Base-by-base conservation (phyloP, 2,329 filamentous ascomycete species). In the Plectosphaerella sp. region DNA sequence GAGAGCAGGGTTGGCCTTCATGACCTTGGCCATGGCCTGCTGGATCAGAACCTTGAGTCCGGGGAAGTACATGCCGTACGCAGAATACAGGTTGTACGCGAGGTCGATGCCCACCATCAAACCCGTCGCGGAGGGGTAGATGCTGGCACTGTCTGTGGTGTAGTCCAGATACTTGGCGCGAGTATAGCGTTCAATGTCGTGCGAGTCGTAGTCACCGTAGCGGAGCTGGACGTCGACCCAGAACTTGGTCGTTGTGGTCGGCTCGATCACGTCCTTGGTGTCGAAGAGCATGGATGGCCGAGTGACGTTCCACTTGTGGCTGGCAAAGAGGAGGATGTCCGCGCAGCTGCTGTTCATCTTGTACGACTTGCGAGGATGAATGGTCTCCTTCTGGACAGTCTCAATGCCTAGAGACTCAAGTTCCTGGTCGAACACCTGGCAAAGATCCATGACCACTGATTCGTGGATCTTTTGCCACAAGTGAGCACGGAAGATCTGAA, bases 331-430 rank as follows among this genome's bases (percentile, higher is more conserved):
- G 51, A 97, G 79, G 57, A 99, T 97, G 69, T 99, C 94, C 5
- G 95, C 94, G 64, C 94, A 97, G 53, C 93, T 97, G 64, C 92
- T 97, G 78, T 99, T 99, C 94, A 99, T 99, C 83, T 99, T 99
- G 83, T 99, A 99, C 5, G 91, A 97, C 74, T 99, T 99, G 83
- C 94, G 84, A 49, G 94, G 94, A 76, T 99, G 94, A 54, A 99
- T 99, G 0, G 94, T 97, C 75, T 99, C 94, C 72, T 99, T 99
- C 67, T 99, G 94, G 5, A 97, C 94, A 2, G 91, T 95, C 71
- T 99, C 94, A 53, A 99, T 97, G 36, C 92, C 92, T 4, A 99
- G 78, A 33, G 94, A 91, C 69, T 99, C 94, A 43, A 99, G 76
- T 67, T 99, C 94, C 65, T 97, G 93, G 60, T 99, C 94, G 61